A percentile compares a stretch with the other conserved stretches of the same genome.
phyloP scores from a whole-genome alignment of 2,329 filamentous ascomycete genomes.

The Hymenoscyphus occultus region DNA sequence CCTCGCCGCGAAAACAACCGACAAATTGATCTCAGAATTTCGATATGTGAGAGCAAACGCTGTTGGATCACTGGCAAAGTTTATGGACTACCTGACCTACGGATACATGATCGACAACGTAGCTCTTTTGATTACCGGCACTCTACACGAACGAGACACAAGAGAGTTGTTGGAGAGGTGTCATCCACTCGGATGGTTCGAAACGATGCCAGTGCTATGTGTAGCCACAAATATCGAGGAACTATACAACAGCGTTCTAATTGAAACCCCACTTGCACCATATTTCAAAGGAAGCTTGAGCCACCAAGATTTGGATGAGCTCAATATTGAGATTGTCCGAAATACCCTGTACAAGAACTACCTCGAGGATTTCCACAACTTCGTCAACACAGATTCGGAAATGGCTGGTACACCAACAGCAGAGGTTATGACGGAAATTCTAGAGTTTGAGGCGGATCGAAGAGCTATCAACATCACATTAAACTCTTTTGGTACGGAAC shows the following conservation, averaged over 20 bases:
- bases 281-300: constrained; percentile 97
- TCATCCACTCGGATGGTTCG: constrained; percentile 97
- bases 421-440: constrained; percentile 91
- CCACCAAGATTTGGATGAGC: constrained; percentile 94
- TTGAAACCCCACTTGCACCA: constrained; percentile 91
- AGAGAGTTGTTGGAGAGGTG: constrained; percentile 92
- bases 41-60: constrained; percentile 94
- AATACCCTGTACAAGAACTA: constrained; percentile 99
- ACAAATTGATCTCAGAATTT: constrained; percentile 97
- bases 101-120: constrained; percentile 99
- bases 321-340: constrained; percentile 98
- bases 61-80: constrained; percentile 84
- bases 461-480: constrained; percentile 98
- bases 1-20: constrained; percentile 91
- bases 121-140: constrained; percentile 94
- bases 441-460: constrained; percentile 95
- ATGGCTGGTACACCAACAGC: constrained; percentile 85
- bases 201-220: constrained; percentile 97
- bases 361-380: constrained; percentile 93
- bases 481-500: constrained; percentile 96
- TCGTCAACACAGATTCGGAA: constrained; percentile 85
- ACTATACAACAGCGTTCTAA: constrained; percentile 94
- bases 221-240: constrained; percentile 98
- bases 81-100: constrained; percentile 98
- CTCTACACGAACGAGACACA: constrained; percentile 94